Evolutionary conservation across 192 early-diverging fungal species (phyloP).

Genomic region (Coemansia sp.): DNA sequence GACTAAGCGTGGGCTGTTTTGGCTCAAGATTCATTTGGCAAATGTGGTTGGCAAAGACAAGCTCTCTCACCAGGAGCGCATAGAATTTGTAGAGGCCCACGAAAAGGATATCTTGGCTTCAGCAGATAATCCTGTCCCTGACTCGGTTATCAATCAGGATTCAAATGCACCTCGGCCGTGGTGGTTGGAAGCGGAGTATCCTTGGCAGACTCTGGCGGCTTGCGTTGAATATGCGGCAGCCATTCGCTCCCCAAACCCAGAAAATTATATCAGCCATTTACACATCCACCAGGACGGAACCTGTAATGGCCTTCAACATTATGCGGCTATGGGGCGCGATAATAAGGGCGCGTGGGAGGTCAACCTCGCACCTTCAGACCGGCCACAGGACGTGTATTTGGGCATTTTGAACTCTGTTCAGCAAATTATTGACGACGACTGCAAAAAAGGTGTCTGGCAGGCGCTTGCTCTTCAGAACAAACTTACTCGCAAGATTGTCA

Average conservation of each 20-base stretch:
- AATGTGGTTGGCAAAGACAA: slow-evolving; percentile 93
- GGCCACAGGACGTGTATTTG: slow-evolving; percentile 90
- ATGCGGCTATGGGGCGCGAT: slow-evolving; percentile 95
- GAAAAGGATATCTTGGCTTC: slow-evolving; percentile 80
- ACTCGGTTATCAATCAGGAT: slow-evolving; percentile 21
- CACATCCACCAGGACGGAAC: slow-evolving; percentile 97
- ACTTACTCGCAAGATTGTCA: slow-evolving; percentile 91
- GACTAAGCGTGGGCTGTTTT: slow-evolving; percentile 75
- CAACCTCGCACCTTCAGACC: slow-evolving; percentile 79
- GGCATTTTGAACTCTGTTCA: slow-evolving; percentile 81
- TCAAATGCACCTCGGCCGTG: slow-evolving; percentile 64
- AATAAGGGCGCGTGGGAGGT: slow-evolving; percentile 82
- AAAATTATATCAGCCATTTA: slow-evolving; percentile 66
- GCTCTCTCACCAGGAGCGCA: slow-evolving; percentile 81
- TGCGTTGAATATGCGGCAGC: slow-evolving; percentile 85
- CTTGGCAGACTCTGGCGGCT: slow-evolving; percentile 91
- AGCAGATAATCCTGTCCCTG: slow-evolving; percentile 74
- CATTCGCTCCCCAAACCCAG: slow-evolving; percentile 69
- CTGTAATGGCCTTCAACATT: slow-evolving; percentile 98
- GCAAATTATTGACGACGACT: slow-evolving; percentile 68
- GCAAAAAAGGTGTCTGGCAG: slow-evolving; percentile 58
- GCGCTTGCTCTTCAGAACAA: slow-evolving; percentile 68
- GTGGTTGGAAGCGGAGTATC: slow-evolving; percentile 89
- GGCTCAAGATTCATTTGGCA: slow-evolving; percentile 96
- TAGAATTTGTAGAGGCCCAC: slow-evolving; percentile 72